Percentiles rank a stretch among this genome's conserved stretches.
Evolutionary conservation across 805 yeast genomes (phyloP).

Genomic region (Metschnikowia peoriensis): DNA sequence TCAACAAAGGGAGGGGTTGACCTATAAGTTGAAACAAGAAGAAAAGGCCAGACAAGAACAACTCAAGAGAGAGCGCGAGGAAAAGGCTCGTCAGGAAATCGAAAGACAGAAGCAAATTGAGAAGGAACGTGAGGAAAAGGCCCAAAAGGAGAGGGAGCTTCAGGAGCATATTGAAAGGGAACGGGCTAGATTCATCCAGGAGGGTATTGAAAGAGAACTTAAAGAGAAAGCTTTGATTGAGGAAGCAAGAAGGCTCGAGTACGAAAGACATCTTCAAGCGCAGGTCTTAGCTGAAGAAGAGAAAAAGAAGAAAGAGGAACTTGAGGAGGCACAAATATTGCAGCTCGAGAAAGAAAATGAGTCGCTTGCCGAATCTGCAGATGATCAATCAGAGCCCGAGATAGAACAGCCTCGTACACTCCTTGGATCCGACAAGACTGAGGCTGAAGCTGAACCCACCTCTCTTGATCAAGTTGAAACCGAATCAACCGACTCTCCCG

Average conservation of each 20-base stretch:
- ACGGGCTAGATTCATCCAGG: not conserved
- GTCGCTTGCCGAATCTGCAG: not conserved
- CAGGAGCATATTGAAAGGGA: not conserved
- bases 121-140: not conserved
- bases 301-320: not conserved
- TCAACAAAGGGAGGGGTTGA: constrained; percentile 34
- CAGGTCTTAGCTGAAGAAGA: not conserved
- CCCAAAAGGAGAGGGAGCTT: not conserved
- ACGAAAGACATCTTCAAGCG: not conserved
- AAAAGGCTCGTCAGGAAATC: not conserved
- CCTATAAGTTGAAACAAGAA: constrained; percentile 7
- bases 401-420: too few relatives aligned
- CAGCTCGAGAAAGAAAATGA: not conserved
- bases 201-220: not conserved
- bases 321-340: not conserved
- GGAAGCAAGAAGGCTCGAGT: not conserved
- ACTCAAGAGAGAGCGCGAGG: constrained; percentile 1
- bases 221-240: not conserved
- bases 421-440: too few relatives aligned
- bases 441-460: too few relatives aligned
- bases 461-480: not conserved
- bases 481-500: not conserved
- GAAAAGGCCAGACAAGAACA: constrained; percentile 1
- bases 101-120: not conserved
- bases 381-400: too few relatives aligned